Evolutionary conservation across 148 eudicot species (phyloP).

Genomic region (Cornus florida): DNA sequence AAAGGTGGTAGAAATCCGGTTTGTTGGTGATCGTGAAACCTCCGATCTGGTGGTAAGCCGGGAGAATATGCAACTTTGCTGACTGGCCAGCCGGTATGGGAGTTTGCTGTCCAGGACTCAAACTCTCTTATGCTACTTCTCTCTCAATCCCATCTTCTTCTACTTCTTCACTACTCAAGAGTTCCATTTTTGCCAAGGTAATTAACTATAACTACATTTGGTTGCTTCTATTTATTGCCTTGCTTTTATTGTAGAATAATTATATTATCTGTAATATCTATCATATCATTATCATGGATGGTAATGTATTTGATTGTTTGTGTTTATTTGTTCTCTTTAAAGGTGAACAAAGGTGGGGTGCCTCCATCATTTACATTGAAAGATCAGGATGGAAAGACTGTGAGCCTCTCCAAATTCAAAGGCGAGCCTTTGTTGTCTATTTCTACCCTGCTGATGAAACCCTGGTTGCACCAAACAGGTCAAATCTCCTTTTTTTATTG

Average conservation of each 20-base stretch:
- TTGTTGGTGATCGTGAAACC: too few species aligned
- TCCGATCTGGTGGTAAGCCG: too few species aligned
- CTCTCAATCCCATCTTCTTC: conserved; percentile 26
- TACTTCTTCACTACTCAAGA: conserved; percentile 24
- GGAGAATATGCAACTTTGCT: conserved; percentile 35
- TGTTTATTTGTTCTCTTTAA: not conserved
- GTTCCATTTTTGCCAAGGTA: conserved; percentile 60
- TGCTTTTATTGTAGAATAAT: too few species aligned
- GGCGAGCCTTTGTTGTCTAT: conserved; percentile 91
- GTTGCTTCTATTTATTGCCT: too few species aligned
- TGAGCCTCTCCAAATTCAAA: conserved; percentile 82
- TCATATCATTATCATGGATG: too few species aligned
- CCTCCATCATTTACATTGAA: conserved; percentile 79
- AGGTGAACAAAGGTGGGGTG: conserved; percentile 78
- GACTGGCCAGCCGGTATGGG: conserved; percentile 5
- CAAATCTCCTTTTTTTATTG: not conserved
- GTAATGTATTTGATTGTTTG: not conserved
- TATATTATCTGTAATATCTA: too few species aligned
- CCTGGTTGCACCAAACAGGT: conserved; percentile 99
- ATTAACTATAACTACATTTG: too few species aligned
- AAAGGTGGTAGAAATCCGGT: too few species aligned
- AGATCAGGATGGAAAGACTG: conserved; percentile 86
- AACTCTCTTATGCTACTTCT: conserved; percentile 40
- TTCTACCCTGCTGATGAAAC: conserved; percentile 99
- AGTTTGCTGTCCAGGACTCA: conserved; percentile 50